Conservation (phyloP, 352 stramenopile species). For the Pythium brachiatum region DNA sequence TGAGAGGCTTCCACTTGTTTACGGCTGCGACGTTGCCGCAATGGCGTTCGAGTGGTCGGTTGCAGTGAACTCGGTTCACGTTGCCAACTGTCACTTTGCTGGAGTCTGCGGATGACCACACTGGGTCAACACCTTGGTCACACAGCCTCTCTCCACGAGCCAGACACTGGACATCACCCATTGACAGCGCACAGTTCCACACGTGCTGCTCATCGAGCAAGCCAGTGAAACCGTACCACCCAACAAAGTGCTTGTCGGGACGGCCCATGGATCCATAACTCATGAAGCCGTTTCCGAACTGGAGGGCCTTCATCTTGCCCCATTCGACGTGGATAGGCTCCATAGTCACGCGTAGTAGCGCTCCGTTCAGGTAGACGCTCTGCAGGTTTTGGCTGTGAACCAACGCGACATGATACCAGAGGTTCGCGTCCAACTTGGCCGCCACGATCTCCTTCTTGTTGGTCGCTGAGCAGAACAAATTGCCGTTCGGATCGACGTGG, state of each 20-base stretch:
- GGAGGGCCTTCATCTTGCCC: conserved; percentile 39
- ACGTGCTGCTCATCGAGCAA: conserved; percentile 31
- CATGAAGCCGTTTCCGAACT: conserved; percentile 61
- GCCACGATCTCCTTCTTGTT: conserved; percentile 18
- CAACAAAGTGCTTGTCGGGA: neutral
- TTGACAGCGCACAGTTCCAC: conserved; percentile 23
- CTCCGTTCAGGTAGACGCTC: conserved; percentile 54
- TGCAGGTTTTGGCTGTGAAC: conserved; percentile 36
- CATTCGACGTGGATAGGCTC: conserved; percentile 43
- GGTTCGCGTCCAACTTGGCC: conserved; percentile 14
- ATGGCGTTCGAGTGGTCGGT: conserved; percentile 24
- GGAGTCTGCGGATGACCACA: neutral
- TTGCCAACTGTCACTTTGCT: neutral
- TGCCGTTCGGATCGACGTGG: conserved; percentile 32
- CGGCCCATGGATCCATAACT: conserved; percentile 22
- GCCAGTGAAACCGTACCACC: conserved; percentile 33
- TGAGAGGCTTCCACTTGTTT: neutral
- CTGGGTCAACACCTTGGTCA: neutral
- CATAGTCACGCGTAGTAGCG: conserved; percentile 29
- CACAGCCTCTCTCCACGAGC: conserved; percentile 1
- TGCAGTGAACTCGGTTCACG: conserved; percentile 15
- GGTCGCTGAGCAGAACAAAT: conserved; percentile 44
- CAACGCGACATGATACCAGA: conserved; percentile 72
- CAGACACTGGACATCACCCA: conserved; percentile 14
- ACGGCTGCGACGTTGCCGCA: conserved; percentile 3